phyloP scores from a whole-genome alignment of 2,329 filamentous ascomycete genomes.

The Claviceps capensis region DNA sequence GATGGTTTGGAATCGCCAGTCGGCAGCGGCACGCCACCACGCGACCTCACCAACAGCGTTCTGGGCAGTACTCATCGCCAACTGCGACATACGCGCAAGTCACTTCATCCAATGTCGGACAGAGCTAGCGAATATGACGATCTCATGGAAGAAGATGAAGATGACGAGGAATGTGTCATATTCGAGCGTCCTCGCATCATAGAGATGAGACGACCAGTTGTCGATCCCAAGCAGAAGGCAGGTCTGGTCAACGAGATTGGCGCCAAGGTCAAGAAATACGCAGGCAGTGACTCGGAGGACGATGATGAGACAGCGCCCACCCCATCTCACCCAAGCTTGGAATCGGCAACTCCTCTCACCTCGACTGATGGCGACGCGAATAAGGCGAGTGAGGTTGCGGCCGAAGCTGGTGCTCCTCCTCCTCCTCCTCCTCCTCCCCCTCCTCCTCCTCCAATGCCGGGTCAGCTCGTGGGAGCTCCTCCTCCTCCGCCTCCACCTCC shows the following conservation, averaged over 20 bases:
- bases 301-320: slow-evolving; percentile 54
- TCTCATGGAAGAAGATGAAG: slow-evolving; percentile 33
- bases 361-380: slow-evolving; percentile 46
- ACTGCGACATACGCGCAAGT: slow-evolving; percentile 42
- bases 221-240: slow-evolving; percentile 50
- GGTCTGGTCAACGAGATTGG: slow-evolving; percentile 58
- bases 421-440: slow-evolving; percentile 12
- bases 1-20: slow-evolving; percentile 32
- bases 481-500: slow-evolving; percentile 28
- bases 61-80: slow-evolving; percentile 58
- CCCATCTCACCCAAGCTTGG: slow-evolving; percentile 60
- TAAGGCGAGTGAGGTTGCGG: slow-evolving; percentile 41
- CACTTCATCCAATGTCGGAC: slow-evolving; percentile 23
- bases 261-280: slow-evolving; percentile 59
- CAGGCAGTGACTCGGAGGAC: slow-evolving; percentile 60
- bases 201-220: slow-evolving; percentile 58
- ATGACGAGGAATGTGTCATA: slow-evolving; percentile 41
- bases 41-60: slow-evolving; percentile 57
- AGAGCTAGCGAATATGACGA: slow-evolving; percentile 20
- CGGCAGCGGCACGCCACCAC: slow-evolving; percentile 37
- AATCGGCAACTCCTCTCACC: slow-evolving; percentile 55
- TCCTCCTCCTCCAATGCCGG: slow-evolving; percentile 25
- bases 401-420: slow-evolving; percentile 23
- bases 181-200: slow-evolving; percentile 71
- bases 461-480: slow-evolving; percentile 21